These are phyloP conservation scores for Globisporangium middletonii DNA, from an alignment of 352 stramenopile species.

Conservation along the genomic window DNA sequence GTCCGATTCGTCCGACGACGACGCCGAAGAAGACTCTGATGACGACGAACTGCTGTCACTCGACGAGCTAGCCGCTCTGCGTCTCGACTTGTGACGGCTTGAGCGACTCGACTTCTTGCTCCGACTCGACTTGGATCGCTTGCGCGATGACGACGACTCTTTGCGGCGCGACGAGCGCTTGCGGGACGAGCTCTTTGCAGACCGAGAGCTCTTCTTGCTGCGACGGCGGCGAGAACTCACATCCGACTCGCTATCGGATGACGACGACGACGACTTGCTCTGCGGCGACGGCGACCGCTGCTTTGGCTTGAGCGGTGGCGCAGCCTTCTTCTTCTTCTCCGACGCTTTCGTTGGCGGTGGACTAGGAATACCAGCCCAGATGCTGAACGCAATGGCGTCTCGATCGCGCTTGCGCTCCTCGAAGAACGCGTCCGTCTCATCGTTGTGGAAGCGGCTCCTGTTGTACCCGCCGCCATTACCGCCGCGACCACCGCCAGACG, in stretches of 20 bases:
- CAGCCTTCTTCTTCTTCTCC: slow-evolving; percentile 44
- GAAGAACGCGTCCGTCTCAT: slow-evolving; percentile 62
- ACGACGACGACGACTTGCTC: slow-evolving; percentile 8
- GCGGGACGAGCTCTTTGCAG: slow-evolving; percentile 17
- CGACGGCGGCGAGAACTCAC: slow-evolving; percentile 11
- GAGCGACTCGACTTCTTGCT: slow-evolving; percentile 13
- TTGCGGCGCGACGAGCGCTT: slow-evolving; percentile 23
- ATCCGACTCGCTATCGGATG: slow-evolving; percentile 10
- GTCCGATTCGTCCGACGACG: slow-evolving; percentile 11
- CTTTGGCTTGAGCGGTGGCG: slow-evolving; percentile 18
- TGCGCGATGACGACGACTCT: slow-evolving; percentile 16
- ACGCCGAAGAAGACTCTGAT: slow-evolving; percentile 4
- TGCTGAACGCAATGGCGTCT: slow-evolving; percentile 53
- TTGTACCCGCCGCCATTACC: slow-evolving; percentile 9
- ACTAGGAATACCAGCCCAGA: slow-evolving; percentile 72
- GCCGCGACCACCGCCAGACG: slow-evolving; percentile 7
- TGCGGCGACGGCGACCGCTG: slow-evolving; percentile 21
- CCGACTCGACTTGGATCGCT: slow-evolving; percentile 22
- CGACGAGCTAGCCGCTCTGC: slow-evolving; percentile 6
- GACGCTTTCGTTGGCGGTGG: slow-evolving; percentile 46
- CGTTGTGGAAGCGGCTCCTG: slow-evolving; percentile 21
- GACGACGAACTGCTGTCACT: slow-evolving; percentile 4
- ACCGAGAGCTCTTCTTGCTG: slow-evolving; percentile 14
- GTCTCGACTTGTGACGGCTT: slow-evolving; percentile 9
- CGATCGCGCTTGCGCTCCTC: slow-evolving; percentile 65